These are phyloP conservation scores for Desmodesmus armatus DNA, from an alignment of 139 green algal genomes.

Conservation along the genomic window DNA sequence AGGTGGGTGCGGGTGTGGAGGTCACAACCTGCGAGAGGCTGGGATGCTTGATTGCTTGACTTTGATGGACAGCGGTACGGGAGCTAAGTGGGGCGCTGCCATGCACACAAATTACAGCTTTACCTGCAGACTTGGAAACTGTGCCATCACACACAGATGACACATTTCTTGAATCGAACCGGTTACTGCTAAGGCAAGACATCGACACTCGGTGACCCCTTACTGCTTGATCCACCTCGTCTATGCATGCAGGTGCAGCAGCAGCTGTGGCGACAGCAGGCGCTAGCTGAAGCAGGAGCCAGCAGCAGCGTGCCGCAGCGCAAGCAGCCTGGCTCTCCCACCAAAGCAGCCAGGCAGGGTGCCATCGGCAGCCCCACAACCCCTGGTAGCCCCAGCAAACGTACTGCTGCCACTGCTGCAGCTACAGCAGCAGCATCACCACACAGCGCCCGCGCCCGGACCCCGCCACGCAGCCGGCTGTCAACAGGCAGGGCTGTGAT, in stretches of 20 bases:
- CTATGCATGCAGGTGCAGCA: constrained; percentile 4
- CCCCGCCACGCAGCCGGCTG: not conserved
- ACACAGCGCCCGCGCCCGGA: not conserved
- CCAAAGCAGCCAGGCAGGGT: no score
- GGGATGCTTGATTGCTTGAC: no score
- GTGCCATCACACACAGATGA: no score
- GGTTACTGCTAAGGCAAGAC: no score
- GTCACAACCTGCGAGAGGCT: no score
- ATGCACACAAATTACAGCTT: not conserved
- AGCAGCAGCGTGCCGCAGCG: no score
- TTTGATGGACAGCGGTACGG: no score
- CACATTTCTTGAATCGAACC: no score
- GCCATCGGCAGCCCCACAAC: not conserved
- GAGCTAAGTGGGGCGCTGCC: not conserved
- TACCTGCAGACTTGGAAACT: not conserved
- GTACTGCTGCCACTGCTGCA: not conserved
- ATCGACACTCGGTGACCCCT: no score
- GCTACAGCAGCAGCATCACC: not conserved
- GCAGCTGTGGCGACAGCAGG: constrained; percentile 41
- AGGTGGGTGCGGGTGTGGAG: no score
- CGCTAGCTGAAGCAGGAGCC: constrained; percentile 12
- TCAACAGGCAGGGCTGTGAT: not conserved
- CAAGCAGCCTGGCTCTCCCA: not conserved
- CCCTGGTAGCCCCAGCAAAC: not conserved
- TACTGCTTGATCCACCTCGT: not conserved